Evolutionary conservation across 345 rosid genomes (phyloP).

Genomic region (Ceriops zippeliana): DNA sequence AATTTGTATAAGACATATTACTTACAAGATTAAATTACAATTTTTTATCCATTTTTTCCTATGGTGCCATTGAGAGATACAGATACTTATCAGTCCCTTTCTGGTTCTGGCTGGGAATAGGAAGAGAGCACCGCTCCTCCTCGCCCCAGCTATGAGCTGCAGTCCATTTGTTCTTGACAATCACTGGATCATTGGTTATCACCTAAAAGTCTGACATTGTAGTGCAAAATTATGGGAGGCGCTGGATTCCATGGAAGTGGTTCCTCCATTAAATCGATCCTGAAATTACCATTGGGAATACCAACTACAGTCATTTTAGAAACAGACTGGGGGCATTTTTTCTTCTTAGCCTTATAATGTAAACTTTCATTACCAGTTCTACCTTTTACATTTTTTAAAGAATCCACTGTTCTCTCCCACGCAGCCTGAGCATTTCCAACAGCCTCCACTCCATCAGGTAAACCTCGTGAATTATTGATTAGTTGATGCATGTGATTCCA

Average conservation of each 20-base stretch:
- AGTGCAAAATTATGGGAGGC: slow-evolving; percentile 1
- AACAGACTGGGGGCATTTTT: background rate
- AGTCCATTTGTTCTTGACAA: slow-evolving; percentile 2
- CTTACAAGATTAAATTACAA: no score
- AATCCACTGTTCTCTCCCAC: background rate
- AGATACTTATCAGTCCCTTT: background rate
- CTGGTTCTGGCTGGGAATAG: background rate
- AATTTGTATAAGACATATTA: no score
- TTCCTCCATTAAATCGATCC: background rate
- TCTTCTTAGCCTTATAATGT: background rate
- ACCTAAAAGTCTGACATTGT: background rate
- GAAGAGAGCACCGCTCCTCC: slow-evolving; percentile 5
- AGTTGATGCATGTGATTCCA: background rate
- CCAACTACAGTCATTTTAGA: background rate
- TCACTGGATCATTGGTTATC: background rate
- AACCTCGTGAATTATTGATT: background rate
- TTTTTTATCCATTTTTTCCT: no score
- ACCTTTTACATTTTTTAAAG: background rate
- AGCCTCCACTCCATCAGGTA: background rate
- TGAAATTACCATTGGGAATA: background rate
- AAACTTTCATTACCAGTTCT: background rate
- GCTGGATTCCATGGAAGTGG: background rate
- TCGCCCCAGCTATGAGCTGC: background rate
- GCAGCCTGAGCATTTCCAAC: background rate
- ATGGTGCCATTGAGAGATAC: background rate